Percentiles rank a stretch among this genome's conserved stretches.
phyloP scores from a whole-genome alignment of 495 filamentous ascomycete genomes.

The Amniculicola lignicola region DNA sequence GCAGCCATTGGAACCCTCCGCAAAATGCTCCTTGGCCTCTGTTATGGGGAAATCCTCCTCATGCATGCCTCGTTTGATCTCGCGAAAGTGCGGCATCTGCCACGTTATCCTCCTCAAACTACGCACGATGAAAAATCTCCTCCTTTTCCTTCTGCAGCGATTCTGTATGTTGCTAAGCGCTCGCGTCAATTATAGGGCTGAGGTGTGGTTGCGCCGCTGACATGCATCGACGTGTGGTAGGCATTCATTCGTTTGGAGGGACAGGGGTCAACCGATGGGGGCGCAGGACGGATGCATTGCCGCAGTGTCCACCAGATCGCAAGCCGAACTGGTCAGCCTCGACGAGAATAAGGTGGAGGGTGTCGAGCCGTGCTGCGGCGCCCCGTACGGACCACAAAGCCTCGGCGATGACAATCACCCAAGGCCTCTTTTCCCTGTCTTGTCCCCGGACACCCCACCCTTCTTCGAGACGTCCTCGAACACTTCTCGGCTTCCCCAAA shows the following conservation, averaged over 20 bases:
- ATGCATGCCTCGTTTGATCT: no score
- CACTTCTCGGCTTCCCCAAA: no score
- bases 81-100: no score
- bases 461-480: no score
- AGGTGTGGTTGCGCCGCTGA: conserved; percentile 4
- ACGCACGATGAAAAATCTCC: background rate
- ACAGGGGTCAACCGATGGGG: background rate
- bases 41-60: no score
- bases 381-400: background rate
- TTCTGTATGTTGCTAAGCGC: no score
- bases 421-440: no score
- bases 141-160: background rate
- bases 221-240: background rate
- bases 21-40: no score
- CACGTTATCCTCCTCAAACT: no score
- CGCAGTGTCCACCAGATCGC: background rate
- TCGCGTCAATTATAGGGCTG: conserved; percentile 18
- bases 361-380: background rate
- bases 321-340: conserved; percentile 15
- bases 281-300: background rate
- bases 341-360: conserved; percentile 11
- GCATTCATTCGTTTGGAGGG: background rate
- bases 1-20: no score
- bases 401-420: no score
- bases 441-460: no score